Base-by-base conservation (phyloP, 352 stramenopile genomes). In the Phytophthora colocasiae region DNA sequence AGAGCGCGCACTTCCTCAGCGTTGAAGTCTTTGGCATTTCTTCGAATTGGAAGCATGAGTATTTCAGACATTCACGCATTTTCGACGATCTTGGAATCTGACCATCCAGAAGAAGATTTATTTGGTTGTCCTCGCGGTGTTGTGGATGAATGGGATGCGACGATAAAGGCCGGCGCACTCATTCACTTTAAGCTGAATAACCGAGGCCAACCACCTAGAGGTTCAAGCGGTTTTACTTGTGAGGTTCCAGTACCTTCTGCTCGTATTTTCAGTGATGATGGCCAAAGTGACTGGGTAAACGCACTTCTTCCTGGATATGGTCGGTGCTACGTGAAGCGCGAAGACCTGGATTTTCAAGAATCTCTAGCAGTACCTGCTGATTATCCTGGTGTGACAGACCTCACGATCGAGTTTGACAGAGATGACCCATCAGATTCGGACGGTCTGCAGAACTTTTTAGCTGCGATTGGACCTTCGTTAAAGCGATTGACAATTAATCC, bases 291-390 rank as follows among this genome's bases (percentile, higher is more conserved):
- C 26, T 60, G 39, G 48, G 15, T 66, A 9, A 54, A 41, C 17
- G 40, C 19, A 14, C 4, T 66, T 34, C 31, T 66, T n/a, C 58
- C 58, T 24, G 58, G 58, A 6, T 66, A 39, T 40, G 49, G 40
- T 0, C 17, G 49, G 14, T 66, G 58, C 6, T 17, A 49, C 2
- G 49, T 53, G 2, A 40, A 29, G 22, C 49, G 48, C 11, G 9
- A 4, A 9, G 39, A 59, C 38, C 29, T 66, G 39, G 9, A 7
- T 8, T 59, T 51, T 50, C 10, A 36, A 19, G 22, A 64, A 6
- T 11, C 14, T 15, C 10, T 38, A 0, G 3, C 9, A 15, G 15
- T 14, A 10, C 24, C 10, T 38, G n/a, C 40, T 22, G 26, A 14
- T 5, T 60, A 14, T 12, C 19, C 6, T 60, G 54, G 54, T 4